phyloP scores from a whole-genome alignment of 2,329 filamentous ascomycete genomes.

The Curvularia eragrostidis region DNA sequence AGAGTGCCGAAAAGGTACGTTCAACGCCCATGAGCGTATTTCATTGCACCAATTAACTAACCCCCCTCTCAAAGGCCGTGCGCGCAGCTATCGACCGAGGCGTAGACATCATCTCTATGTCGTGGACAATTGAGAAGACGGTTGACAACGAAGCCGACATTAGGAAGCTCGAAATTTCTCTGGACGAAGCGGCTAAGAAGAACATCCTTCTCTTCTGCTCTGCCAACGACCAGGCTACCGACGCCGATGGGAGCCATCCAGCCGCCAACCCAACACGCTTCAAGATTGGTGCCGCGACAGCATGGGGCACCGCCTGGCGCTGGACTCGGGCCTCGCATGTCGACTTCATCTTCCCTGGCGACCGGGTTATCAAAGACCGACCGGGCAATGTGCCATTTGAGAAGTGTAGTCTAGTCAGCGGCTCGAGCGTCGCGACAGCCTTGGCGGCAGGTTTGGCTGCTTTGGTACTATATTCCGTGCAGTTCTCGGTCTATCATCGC shows the following conservation, averaged over 20 bases:
- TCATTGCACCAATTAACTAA: not conserved
- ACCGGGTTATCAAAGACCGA: not conserved
- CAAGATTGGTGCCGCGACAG: not conserved
- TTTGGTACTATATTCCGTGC: not conserved
- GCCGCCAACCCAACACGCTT: not conserved
- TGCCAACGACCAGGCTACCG: not conserved
- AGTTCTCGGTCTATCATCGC: not conserved
- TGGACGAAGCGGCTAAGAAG: not conserved
- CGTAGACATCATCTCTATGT: not conserved
- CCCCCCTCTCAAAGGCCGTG: not conserved
- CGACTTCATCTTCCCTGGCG: not conserved
- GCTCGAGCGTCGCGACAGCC: not conserved
- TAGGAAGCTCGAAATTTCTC: not conserved
- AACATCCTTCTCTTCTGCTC: not conserved
- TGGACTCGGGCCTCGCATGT: not conserved
- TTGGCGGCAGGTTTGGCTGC: not conserved
- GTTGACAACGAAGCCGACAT: not conserved
- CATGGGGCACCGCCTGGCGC: not conserved
- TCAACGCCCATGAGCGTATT: not conserved
- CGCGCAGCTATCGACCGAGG: not conserved
- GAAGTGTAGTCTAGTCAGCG: not conserved
- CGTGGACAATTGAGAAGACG: not conserved
- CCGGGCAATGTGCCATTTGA: not conserved
- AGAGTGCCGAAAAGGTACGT: not conserved
- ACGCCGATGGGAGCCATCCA: not conserved